Conservation (phyloP, 2,329 filamentous ascomycete species). For the Epichloe typhina region DNA sequence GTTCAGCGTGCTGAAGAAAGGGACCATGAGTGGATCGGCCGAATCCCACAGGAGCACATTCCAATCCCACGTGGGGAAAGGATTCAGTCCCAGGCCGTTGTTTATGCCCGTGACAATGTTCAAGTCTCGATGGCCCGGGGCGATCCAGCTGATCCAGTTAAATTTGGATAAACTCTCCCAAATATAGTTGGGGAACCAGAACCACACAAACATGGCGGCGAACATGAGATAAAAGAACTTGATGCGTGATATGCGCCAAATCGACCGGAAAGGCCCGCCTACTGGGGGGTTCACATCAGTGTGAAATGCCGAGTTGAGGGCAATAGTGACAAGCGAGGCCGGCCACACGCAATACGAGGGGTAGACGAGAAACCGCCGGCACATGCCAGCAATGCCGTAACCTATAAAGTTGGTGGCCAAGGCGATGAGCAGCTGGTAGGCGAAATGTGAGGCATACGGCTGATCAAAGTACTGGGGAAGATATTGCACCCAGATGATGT, state of each 20-base stretch:
- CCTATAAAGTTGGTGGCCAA: constrained; percentile 45
- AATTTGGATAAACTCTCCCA: constrained; percentile 39
- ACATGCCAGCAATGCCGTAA: constrained; percentile 45
- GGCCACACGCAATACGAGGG: constrained; percentile 46
- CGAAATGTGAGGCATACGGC: constrained; percentile 35
- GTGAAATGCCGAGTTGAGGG: constrained; percentile 41
- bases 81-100: constrained; percentile 32
- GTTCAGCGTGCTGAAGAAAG: constrained; percentile 49
- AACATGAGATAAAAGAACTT: constrained; percentile 39
- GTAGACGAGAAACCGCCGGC: constrained; percentile 40
- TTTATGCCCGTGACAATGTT: constrained; percentile 30
- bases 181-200: constrained; percentile 45
- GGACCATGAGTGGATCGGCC: constrained; percentile 33
- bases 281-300: constrained; percentile 27
- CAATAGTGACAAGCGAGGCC: constrained; percentile 39
- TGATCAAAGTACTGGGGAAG: constrained; percentile 42
- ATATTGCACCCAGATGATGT: constrained; percentile 41
- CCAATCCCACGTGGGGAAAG: constrained; percentile 35
- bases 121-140: constrained; percentile 29
- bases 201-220: constrained; percentile 41
- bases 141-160: constrained; percentile 45
- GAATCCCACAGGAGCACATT: constrained; percentile 31
- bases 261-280: constrained; percentile 28
- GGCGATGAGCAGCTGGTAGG: constrained; percentile 42
- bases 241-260: constrained; percentile 34